Percentiles rank a stretch among this genome's conserved stretches.
Conservation (phyloP, 495 filamentous ascomycete species). For the Penicillium mononematosum region DNA sequence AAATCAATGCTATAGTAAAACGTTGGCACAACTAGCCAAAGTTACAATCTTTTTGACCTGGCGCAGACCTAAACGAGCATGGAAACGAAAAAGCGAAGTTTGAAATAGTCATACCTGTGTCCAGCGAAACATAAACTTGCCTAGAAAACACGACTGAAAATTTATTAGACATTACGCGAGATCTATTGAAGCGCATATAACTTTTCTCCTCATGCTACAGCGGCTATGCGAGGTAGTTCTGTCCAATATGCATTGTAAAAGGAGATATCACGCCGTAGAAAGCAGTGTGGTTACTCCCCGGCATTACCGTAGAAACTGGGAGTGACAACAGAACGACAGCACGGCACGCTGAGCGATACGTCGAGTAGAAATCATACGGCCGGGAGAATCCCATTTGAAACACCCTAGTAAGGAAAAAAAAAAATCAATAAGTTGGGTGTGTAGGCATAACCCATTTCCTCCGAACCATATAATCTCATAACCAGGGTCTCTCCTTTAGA, state of each 20-base stretch:
- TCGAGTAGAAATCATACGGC: neutral
- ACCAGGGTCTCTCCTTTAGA: too few relatives aligned
- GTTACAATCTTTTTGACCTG: neutral
- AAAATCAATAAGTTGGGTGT: neutral
- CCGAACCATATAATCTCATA: too few relatives aligned
- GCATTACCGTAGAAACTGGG: neutral
- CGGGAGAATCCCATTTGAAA: neutral
- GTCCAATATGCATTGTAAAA: neutral
- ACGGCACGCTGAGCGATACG: neutral
- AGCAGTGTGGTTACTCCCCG: neutral
- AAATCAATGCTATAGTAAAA: neutral
- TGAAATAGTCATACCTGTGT: neutral
- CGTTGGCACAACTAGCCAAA: neutral
- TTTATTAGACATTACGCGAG: neutral
- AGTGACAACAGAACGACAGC: neutral
- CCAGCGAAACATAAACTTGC: neutral
- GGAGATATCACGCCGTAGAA: neutral
- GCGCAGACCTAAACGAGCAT: neutral
- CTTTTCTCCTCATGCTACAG: neutral
- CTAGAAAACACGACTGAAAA: neutral
- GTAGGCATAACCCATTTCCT: too few relatives aligned
- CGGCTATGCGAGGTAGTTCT: neutral
- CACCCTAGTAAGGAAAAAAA: neutral
- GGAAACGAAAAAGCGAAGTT: neutral
- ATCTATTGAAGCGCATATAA: neutral